Evolutionary conservation across 2,329 filamentous ascomycete species (phyloP).

Genomic region (Ceratocystis lukuohia): DNA sequence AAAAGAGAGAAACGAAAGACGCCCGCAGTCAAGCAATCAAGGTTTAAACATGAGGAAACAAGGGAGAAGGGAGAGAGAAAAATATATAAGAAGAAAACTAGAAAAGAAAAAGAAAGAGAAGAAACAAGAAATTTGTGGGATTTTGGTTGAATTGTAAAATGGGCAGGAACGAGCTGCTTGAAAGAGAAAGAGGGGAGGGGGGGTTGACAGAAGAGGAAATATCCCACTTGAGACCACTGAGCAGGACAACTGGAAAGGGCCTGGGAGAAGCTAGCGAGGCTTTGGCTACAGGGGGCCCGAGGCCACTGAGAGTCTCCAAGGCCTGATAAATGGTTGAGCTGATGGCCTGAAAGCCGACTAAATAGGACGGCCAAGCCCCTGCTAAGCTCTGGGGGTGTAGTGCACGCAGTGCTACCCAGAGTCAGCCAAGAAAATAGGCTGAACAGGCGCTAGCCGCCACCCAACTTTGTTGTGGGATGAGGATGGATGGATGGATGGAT

Average conservation of each 20-base stretch:
- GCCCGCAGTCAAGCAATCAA: constrained; percentile 1
- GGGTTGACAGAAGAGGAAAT: not conserved
- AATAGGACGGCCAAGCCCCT: not conserved
- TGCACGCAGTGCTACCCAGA: not conserved
- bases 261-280: not conserved
- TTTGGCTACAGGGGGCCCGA: not conserved
- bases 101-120: constrained; percentile 4
- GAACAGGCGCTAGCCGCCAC: not conserved
- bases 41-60: constrained; percentile 5
- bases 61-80: not conserved
- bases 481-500: not conserved
- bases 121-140: constrained; percentile 1
- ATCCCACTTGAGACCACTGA: not conserved
- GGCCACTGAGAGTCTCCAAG: not conserved
- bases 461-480: not conserved
- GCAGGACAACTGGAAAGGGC: not conserved
- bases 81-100: constrained; percentile 2
- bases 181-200: not conserved
- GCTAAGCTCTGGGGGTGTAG: not conserved
- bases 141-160: not conserved
- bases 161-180: not conserved
- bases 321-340: not conserved
- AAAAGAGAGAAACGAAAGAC: not conserved
- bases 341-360: not conserved
- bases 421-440: not conserved